phyloP scores from a whole-genome alignment of 768 basidiomycete species.

The Leccinellum albellum region DNA sequence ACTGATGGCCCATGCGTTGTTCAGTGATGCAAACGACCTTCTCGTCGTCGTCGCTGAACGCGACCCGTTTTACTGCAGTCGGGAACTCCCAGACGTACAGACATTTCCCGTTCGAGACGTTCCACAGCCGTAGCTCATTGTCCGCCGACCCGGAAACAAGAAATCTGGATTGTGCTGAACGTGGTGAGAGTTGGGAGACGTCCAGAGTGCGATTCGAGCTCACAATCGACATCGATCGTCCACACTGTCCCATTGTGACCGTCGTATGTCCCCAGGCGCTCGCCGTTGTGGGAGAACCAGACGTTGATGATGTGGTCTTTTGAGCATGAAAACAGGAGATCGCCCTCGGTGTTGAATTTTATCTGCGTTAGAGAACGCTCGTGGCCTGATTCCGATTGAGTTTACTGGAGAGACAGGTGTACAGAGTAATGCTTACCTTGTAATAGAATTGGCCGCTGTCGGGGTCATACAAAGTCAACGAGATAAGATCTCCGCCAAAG shows the following conservation, averaged over 20 bases:
- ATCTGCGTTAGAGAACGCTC: slow-evolving; percentile 97
- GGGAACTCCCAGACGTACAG: slow-evolving; percentile 97
- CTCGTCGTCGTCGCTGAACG: slow-evolving; percentile 82
- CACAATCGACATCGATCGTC: slow-evolving; percentile 96
- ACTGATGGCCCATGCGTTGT: slow-evolving; percentile 91
- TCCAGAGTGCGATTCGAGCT: slow-evolving; percentile 31
- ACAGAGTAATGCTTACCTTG: slow-evolving; percentile 44
- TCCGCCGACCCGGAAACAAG: slow-evolving; percentile 92
- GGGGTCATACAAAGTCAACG: not conserved
- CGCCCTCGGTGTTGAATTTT: slow-evolving; percentile 96
- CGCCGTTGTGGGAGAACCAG: slow-evolving; percentile 97
- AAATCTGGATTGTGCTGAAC: slow-evolving; percentile 73
- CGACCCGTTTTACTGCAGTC: slow-evolving; percentile 94
- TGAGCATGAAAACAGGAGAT: slow-evolving; percentile 91
- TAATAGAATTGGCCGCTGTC: slow-evolving; percentile 68
- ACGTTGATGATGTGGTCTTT: slow-evolving; percentile 96
- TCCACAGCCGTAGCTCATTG: slow-evolving; percentile 89
- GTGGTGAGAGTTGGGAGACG: not conserved
- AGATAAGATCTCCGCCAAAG: not conserved
- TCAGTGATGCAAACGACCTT: slow-evolving; percentile 92
- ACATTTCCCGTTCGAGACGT: slow-evolving; percentile 84
- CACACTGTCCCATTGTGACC: slow-evolving; percentile 96
- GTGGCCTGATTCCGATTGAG: slow-evolving; percentile 59
- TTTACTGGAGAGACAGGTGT: slow-evolving; percentile 1
- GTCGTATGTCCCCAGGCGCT: slow-evolving; percentile 92